Base-by-base conservation (phyloP, 306 rosid genomes). In the Medicago ruthenica region DNA sequence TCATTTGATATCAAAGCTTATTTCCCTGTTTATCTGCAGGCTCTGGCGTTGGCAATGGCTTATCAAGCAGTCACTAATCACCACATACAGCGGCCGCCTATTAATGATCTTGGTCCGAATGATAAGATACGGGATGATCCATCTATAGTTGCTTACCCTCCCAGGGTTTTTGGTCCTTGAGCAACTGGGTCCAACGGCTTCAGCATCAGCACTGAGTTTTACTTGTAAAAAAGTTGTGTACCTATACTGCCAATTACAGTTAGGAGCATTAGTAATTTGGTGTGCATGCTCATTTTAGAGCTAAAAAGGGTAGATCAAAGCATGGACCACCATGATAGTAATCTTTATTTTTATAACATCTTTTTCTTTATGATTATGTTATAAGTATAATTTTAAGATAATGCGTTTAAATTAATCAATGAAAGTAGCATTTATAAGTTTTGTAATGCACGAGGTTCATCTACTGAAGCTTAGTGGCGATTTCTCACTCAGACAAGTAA, bases 41-140 rank as follows among this genome's bases (percentile, higher is more conserved):
- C 86, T 76, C 71, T 87, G 47, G 92, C 96, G 0, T 67, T 90
- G 85, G 96, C 91, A 77, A 84, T 90, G 90, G 91, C 95, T 21
- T 90, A 90, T 77, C 96, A 92, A 70, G 76, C 76, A 60, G 89
- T 37, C 40, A 89, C 93, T n/a, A 57, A 89, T 73, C 93, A 89
- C 87, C 93, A 89, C 65, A 87, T 67, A 71, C 85, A 88, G 75
- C 83, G 84, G 2, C 95, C 92, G 13, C 95, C 90, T 2, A 81
- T 86, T 13, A 72, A 86, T 71, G 72, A 93, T 84, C 84, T 90
- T 21, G 91, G 94, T 13, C 90, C 89, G 1, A 65, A 86, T 48
- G 89, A 87, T 73, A 36, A 17, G 44, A 71, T 87, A 64, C 70
- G 73, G 37, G 37, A 34, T 16, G 67, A 84, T 58, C 82, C 79